These are phyloP conservation scores for Coemansia sp. DNA, from an alignment of 192 early-diverging fungal species.

Conservation along the genomic window DNA sequence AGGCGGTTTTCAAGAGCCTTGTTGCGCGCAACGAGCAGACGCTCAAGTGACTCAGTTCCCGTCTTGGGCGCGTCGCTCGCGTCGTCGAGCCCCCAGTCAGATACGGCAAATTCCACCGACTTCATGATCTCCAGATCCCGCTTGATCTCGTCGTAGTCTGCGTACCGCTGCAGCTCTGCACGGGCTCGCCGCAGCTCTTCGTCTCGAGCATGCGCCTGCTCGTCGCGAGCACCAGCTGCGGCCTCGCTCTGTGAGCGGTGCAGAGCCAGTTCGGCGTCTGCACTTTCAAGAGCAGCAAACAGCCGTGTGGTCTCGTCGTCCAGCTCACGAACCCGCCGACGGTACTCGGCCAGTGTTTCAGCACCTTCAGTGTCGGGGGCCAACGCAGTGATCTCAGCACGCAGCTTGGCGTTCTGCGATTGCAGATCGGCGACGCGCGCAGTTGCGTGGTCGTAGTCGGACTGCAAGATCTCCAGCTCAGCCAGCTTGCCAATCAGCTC, in stretches of 20 bases:
- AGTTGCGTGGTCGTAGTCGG: slow-evolving; percentile 82
- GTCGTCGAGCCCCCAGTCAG: slow-evolving; percentile 52
- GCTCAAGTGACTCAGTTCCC: slow-evolving; percentile 68
- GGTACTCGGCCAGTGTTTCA: slow-evolving; percentile 46
- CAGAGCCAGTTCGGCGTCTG: slow-evolving; percentile 37
- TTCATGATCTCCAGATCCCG: slow-evolving; percentile 78
- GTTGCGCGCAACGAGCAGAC: slow-evolving; percentile 78
- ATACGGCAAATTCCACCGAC: slow-evolving; percentile 67
- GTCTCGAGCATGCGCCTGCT: slow-evolving; percentile 44
- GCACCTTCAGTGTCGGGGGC: slow-evolving; percentile 21
- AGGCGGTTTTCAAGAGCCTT: slow-evolving; percentile 74
- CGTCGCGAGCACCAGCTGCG: slow-evolving; percentile 19
- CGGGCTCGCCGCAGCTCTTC: slow-evolving; percentile 62
- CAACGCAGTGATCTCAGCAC: slow-evolving; percentile 39
- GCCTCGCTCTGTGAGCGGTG: slow-evolving; percentile 15
- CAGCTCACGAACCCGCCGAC: slow-evolving; percentile 32
- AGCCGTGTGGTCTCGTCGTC: slow-evolving; percentile 39
- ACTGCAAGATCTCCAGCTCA: slow-evolving; percentile 84
- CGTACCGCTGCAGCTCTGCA: slow-evolving; percentile 58
- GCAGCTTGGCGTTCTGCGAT: slow-evolving; percentile 65
- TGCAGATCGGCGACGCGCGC: slow-evolving; percentile 66
- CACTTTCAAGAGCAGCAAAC: slow-evolving; percentile 31
- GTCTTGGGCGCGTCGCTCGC: slow-evolving; percentile 35
- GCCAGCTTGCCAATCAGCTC: slow-evolving; percentile 77
- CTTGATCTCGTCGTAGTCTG: slow-evolving; percentile 86